Evolutionary conservation across 2,329 filamentous ascomycete species (phyloP).

Genomic region (Shiraia sp.): DNA sequence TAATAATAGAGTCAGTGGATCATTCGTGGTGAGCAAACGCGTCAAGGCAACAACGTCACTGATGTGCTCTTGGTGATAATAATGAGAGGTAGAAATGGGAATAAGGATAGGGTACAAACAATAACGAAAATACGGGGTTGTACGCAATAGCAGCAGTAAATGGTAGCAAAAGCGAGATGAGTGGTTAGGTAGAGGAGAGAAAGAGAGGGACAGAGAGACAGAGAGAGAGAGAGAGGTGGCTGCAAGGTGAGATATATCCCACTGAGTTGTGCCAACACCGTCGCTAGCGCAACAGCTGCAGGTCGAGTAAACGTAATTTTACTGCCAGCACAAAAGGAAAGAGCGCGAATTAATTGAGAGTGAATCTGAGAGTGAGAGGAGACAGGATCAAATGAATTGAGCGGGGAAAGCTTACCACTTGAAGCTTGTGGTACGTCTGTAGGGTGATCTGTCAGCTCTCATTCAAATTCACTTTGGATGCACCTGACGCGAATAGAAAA

Average conservation of each 20-base stretch:
- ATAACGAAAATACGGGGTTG: no score
- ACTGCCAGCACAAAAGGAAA: constrained; percentile 10
- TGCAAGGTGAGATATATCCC: constrained; percentile 8
- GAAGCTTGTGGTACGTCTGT: constrained; percentile 71
- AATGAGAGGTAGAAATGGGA: constrained; percentile 5
- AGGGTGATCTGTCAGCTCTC: constrained; percentile 28
- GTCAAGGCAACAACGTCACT: constrained; percentile 19
- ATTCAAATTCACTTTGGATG: constrained; percentile 24
- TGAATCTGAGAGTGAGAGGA: constrained; percentile 18
- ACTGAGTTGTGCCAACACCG: constrained; percentile 8
- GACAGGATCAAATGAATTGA: constrained; percentile 1
- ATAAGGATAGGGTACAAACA: no score
- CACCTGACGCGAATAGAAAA: constrained; percentile 1
- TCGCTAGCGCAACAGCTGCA: constrained; percentile 10
- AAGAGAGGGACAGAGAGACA: constrained; percentile 2
- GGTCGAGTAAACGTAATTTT: constrained; percentile 15
- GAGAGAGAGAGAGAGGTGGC: constrained; percentile 7
- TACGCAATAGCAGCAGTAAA: not conserved
- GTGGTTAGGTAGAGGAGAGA: constrained; percentile 4
- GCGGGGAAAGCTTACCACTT: constrained; percentile 65
- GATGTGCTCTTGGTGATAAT: constrained; percentile 12
- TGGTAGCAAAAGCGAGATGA: no score
- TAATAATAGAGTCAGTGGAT: constrained; percentile 49
- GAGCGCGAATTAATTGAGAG: constrained; percentile 10
- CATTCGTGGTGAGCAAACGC: constrained; percentile 17